These are phyloP conservation scores for Thymus mandschuricus DNA, from an alignment of 257 asterid genomes.

Conservation along the genomic window DNA sequence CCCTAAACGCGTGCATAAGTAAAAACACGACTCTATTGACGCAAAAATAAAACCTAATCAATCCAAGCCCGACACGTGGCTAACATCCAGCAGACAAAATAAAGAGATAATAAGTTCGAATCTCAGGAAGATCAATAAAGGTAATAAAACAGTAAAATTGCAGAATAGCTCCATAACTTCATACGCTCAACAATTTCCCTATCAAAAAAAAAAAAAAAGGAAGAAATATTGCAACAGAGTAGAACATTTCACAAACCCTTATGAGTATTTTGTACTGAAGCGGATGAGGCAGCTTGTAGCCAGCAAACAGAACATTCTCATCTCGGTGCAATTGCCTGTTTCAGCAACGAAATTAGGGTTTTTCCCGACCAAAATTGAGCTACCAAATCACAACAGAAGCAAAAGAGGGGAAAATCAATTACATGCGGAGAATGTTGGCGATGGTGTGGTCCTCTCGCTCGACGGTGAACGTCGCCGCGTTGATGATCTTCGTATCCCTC, in stretches of 20 bases:
- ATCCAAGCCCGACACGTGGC: too few species aligned
- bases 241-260: constrained; percentile 60
- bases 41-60: too few species aligned
- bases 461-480: constrained; percentile 86
- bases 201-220: not conserved
- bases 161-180: too few species aligned
- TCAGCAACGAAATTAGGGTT: constrained; percentile 30
- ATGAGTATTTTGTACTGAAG: constrained; percentile 88
- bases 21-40: too few species aligned
- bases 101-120: too few species aligned
- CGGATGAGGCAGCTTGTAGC: constrained; percentile 98
- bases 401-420: not conserved
- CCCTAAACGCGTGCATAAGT: too few species aligned
- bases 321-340: constrained; percentile 94
- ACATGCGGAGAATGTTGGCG: constrained; percentile 94
- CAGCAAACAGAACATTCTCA: constrained; percentile 80
- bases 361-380: constrained; percentile 1
- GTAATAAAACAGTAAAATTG: too few species aligned
- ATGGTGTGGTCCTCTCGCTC: constrained; percentile 97
- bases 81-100: too few species aligned
- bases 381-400: not conserved
- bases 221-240: not conserved
- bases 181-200: too few species aligned
- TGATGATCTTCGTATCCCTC: constrained; percentile 92
- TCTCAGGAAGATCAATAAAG: too few species aligned